Evolutionary conservation across 148 eudicot genomes (phyloP).

Genomic region (Rhododendron vialii): DNA sequence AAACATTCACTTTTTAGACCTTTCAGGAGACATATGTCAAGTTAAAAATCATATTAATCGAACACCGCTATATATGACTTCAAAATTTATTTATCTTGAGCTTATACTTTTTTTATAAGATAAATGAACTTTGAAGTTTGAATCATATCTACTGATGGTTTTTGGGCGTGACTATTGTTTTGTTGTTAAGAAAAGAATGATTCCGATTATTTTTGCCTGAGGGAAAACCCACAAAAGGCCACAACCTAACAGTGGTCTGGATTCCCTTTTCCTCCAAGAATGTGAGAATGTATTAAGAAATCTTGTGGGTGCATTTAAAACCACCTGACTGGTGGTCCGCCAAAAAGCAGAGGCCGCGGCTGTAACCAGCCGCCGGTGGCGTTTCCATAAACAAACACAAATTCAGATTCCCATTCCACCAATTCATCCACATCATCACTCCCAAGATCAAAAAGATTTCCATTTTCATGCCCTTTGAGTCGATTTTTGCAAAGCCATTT

Average conservation of each 20-base stretch:
- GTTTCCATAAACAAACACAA: not conserved
- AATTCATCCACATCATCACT: not conserved
- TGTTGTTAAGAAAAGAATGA: too few relatives aligned
- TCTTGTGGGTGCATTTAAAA: not conserved
- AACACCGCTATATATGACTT: not conserved
- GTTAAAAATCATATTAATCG: not conserved
- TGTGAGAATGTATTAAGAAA: not conserved
- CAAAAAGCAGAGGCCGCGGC: constrained; percentile 13
- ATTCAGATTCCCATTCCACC: not conserved
- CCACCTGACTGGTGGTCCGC: not conserved
- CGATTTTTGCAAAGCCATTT: not conserved
- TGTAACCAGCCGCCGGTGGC: constrained; percentile 4
- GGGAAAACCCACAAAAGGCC: not conserved
- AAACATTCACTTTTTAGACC: not conserved
- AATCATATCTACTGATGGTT: too few relatives aligned
- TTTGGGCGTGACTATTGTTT: too few relatives aligned
- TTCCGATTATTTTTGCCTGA: not conserved
- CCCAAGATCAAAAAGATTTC: not conserved
- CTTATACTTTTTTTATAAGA: too few relatives aligned
- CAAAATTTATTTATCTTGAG: not conserved
- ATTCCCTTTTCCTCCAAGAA: not conserved
- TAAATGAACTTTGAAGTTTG: too few relatives aligned
- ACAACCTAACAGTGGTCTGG: not conserved
- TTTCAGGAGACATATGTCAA: too few relatives aligned
- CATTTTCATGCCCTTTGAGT: too few relatives aligned